A percentile compares a stretch with the other conserved stretches of the same genome.
These are phyloP conservation scores for Cicer cuneatum DNA, from an alignment of 306 rosid species.

Conservation along the genomic window DNA sequence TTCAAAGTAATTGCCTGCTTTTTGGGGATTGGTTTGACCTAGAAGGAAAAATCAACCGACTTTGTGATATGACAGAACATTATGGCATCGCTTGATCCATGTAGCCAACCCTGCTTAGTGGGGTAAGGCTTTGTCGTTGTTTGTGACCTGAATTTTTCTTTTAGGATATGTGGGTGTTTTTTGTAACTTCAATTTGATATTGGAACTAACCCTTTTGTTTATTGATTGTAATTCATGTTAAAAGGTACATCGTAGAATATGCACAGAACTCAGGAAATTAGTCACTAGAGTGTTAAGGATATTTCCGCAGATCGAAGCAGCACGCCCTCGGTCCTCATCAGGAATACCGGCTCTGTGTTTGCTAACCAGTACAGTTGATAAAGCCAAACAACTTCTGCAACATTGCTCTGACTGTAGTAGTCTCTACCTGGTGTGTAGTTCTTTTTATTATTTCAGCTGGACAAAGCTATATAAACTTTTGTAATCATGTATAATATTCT, in stretches of 20 bases:
- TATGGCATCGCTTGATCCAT: too few species aligned
- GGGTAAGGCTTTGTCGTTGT: too few species aligned
- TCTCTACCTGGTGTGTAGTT: constrained; percentile 81
- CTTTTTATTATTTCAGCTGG: constrained; percentile 33
- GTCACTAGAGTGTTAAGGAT: constrained; percentile 59
- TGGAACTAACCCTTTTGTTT: constrained; percentile 32
- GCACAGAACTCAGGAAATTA: constrained; percentile 64
- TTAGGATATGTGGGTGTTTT: constrained; percentile 12
- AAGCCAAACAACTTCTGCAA: constrained; percentile 65
- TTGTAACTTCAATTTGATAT: constrained; percentile 28
- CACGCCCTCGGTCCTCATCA: constrained; percentile 74
- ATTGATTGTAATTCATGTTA: constrained; percentile 44
- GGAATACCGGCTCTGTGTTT: constrained; percentile 71
- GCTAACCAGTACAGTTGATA: constrained; percentile 57
- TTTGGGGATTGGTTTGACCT: constrained; percentile 1
- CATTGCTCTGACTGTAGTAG: constrained; percentile 75
- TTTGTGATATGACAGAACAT: neutral
- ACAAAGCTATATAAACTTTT: constrained; percentile 11
- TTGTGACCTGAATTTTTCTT: constrained; percentile 10
- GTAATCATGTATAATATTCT: constrained; percentile 12
- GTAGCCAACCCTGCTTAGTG: too few species aligned
- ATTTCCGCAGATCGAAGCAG: constrained; percentile 73
- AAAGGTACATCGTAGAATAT: constrained; percentile 74
- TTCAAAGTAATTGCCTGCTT: neutral
- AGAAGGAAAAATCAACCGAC: constrained; percentile 1